phyloP scores from a whole-genome alignment of 441 rosid genomes.

The Aleurites moluccanus region DNA sequence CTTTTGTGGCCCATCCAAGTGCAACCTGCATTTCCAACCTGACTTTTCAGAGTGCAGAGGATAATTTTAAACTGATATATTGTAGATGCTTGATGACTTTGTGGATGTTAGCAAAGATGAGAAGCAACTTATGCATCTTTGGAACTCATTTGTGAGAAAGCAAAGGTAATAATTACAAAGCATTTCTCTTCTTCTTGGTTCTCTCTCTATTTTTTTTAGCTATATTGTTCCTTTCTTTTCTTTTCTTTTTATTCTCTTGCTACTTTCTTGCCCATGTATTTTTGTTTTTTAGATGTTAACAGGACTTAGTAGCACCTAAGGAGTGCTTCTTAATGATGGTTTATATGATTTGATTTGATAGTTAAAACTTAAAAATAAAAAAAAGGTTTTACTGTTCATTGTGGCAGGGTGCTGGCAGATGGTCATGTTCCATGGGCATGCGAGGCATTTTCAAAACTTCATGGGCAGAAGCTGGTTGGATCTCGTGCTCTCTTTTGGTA shows the following conservation, averaged over 20 bases:
- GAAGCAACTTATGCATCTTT: slow-evolving; percentile 91
- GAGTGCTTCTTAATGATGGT: slow-evolving; percentile 13
- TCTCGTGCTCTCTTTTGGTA: slow-evolving; percentile 75
- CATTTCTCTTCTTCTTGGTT: not conserved
- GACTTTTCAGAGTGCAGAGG: slow-evolving; percentile 7
- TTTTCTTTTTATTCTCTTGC: not conserved
- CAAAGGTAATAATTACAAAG: slow-evolving; percentile 53
- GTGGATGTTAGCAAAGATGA: slow-evolving; percentile 94
- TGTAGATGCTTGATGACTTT: slow-evolving; percentile 96
- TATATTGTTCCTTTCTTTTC: not conserved
- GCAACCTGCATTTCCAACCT: slow-evolving; percentile 10
- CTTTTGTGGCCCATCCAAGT: not conserved
- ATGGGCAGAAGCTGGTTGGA: slow-evolving; percentile 60
- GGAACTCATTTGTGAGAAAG: slow-evolving; percentile 98
- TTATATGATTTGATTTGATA: not conserved
- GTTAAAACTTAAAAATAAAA: not conserved
- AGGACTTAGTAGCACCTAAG: slow-evolving; percentile 11
- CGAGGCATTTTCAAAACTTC: slow-evolving; percentile 81
- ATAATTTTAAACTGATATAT: slow-evolving; percentile 22
- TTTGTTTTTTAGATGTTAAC: slow-evolving; percentile 17
- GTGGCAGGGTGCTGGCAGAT: slow-evolving; percentile 81
- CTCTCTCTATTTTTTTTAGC: not conserved
- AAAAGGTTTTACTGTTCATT: not conserved
- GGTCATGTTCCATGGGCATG: slow-evolving; percentile 97
- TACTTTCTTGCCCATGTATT: not conserved